These are phyloP conservation scores for Cinchona pubescens DNA, from an alignment of 257 asterid species.

Conservation along the genomic window DNA sequence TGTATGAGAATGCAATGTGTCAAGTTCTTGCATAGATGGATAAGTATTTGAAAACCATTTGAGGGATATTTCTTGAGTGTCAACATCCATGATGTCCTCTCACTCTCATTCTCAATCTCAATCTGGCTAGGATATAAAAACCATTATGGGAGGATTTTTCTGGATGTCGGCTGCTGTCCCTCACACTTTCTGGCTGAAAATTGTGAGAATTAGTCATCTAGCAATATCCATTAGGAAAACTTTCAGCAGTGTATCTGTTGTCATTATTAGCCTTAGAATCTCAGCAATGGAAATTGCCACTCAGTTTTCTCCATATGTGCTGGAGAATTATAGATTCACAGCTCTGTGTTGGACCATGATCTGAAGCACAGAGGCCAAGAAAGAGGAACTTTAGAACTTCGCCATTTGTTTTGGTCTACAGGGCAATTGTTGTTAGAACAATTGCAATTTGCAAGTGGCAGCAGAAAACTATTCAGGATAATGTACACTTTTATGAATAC, in stretches of 20 bases:
- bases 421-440: not conserved
- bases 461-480: too few species aligned
- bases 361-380: not conserved
- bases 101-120: not conserved
- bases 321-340: not conserved
- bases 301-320: not conserved
- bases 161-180: constrained; percentile 4
- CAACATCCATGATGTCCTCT: constrained; percentile 29
- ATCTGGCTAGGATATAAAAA: constrained; percentile 1
- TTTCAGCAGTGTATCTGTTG: not conserved
- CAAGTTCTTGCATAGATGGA: constrained; percentile 15
- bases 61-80: constrained; percentile 26
- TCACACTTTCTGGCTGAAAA: not conserved
- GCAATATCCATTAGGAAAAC: not conserved
- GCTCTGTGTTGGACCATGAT: not conserved
- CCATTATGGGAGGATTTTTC: constrained; percentile 21
- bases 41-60: constrained; percentile 2
- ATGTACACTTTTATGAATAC: not conserved
- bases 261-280: constrained; percentile 6
- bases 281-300: not conserved
- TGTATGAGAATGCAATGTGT: constrained; percentile 15
- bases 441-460: not conserved
- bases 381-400: not conserved
- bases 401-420: not conserved
- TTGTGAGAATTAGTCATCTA: not conserved